Evolutionary conservation across 129 eudicot species (phyloP).

Genomic region (Saposhnikovia divaricata): DNA sequence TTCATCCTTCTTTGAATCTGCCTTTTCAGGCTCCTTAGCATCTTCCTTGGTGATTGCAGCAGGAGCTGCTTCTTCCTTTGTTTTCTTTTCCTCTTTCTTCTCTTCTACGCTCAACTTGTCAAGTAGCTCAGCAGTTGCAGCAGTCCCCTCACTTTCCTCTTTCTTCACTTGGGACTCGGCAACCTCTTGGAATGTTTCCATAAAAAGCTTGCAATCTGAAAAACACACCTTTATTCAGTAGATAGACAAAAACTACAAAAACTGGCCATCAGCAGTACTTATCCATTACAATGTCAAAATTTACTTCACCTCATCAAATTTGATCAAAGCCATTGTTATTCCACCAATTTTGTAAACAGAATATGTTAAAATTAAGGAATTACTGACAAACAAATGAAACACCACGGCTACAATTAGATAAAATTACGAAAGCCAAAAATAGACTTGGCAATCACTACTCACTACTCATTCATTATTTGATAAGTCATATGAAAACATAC

Average conservation of each 20-base stretch:
- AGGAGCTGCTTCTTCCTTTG: constrained; percentile 19
- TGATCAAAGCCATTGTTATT: neutral
- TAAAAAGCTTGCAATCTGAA: constrained; percentile 58
- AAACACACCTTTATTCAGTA: neutral
- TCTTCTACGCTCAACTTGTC: constrained; percentile 60
- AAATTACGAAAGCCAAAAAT: no score
- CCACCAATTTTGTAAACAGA: neutral
- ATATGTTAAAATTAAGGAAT: neutral
- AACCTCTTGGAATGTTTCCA: constrained; percentile 62
- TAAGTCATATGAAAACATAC: neutral
- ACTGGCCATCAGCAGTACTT: neutral
- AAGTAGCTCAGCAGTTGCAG: constrained; percentile 52
- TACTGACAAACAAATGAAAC: neutral
- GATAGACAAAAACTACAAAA: neutral
- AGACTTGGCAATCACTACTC: neutral
- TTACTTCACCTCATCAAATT: neutral
- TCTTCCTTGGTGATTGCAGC: constrained; percentile 16
- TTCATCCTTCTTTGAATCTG: constrained; percentile 29
- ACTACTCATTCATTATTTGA: neutral
- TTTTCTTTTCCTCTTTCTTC: constrained; percentile 29
- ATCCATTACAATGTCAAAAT: no score
- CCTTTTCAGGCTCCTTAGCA: constrained; percentile 20
- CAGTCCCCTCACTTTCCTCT: constrained; percentile 57
- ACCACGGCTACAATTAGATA: neutral
- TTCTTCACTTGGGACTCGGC: constrained; percentile 52